Base-by-base conservation (phyloP, 345 rosid species). In the Salix koriyanagi region DNA sequence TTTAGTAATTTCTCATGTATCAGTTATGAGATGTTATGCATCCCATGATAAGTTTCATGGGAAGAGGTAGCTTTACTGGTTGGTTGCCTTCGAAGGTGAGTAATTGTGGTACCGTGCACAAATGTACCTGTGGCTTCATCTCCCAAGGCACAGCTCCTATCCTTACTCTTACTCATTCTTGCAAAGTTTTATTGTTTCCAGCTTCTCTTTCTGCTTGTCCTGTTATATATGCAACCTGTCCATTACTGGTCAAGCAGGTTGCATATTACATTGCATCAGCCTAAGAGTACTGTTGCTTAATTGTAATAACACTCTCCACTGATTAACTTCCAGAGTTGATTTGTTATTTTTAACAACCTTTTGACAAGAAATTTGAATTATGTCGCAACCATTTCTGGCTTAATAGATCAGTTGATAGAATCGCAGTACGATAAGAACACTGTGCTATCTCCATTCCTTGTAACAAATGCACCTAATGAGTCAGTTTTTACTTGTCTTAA, bases 1-100 rank as follows among this genome's bases (percentile, higher is more conserved):
- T 80, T 12, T 68, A 19, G 72, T 58, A 66, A 73, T 62, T 66
- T 70, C 41, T 67, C 42, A 4, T 71, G 15, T 34, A 39, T 68
- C 44, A n/a, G 6, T 56, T n/a, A 68, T 74, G 65, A 67, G 32
- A 48, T 54, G 19, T 73, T 78, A 2, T 73, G 56, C 73, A 48
- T 73, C 68, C 56, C 74, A 18, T 79, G 64, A 15, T 78, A 68
- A 77, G 77, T 66, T 64, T 67, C 69, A 50, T 79, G 73, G 85
- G 85, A 83, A 78, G 83, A 83, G 80, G 81, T 78, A 72, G 86
- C 36, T 82, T 79, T 77, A n/a, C 78, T 84, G 79, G 85, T 84
- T 86, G 61, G 80, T 87, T 83, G 83, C 87, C 87, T 88, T 83
- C 78, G 84, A 85, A 81, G 89, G 84, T 84, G 89, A 84, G 92